Evolutionary conservation across 352 stramenopile genomes (phyloP), one percentile per base, ranked within the genome.

Genomic region (Globisporangium middletonii): DNA sequence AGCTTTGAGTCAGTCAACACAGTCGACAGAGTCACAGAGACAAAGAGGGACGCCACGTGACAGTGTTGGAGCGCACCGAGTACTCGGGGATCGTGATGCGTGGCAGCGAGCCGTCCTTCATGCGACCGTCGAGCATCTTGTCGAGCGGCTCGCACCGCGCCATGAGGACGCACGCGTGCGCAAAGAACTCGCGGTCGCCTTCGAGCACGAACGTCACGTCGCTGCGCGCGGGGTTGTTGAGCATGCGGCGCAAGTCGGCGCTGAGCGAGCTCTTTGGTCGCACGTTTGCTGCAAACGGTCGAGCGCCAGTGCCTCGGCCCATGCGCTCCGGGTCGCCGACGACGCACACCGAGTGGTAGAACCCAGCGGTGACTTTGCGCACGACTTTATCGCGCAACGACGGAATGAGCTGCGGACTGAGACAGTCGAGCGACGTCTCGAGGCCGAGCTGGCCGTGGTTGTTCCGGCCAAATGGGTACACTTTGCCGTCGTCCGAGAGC

Each of bases 381-480:
- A 94, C 79, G 5, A 67, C 65, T 47, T 77, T 77, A 38, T 78
- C 64, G 19, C 75, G 67, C 11, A 94, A 52, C 27, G 75, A 71
- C 19, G 80, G 76, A 26, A 94, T 89, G 49, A 91, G 71, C 53
- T 91, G 83, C 13, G 85, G 82, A 41, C 73, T 84, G 19, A 76
- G 45, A 23, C 87, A 93, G 60, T 95, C 84, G 8, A 90, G 49
- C 2, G 64, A 73, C 26, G 81, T 86, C 49, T 90, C 78, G 13
- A 91, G 67, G 1, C 89, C 92, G 38, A 98, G 75, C 45, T 98
- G 92, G 1, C 92, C 92, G 65, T 98, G 92, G 57, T 98, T 97
- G 64, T 98, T 98, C 35, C 92, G 73, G 26, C 92, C 92, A 67
- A 96, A 98, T 19, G 96, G 92, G 55, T 92, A 94, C 43, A 96